A percentile compares a stretch with the other conserved stretches of the same genome.
These are phyloP conservation scores for Sphaerulina musiva DNA, from an alignment of 2,329 filamentous ascomycete genomes.

Conservation along the genomic window DNA sequence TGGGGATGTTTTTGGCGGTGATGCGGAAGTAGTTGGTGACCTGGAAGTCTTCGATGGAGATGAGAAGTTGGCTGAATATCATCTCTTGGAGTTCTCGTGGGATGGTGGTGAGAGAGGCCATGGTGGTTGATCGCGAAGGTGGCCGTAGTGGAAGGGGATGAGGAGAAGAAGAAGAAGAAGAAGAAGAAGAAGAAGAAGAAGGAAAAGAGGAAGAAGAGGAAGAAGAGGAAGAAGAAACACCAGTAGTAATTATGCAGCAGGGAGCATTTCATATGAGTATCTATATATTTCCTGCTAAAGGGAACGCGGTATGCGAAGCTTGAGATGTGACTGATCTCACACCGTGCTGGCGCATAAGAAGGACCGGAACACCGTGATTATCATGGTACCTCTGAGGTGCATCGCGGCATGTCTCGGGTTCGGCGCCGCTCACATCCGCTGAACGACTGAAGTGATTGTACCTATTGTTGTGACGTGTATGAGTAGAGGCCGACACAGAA, in stretches of 20 bases:
- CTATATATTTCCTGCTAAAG: background rate
- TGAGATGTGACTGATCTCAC: background rate
- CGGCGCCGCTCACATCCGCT: background rate
- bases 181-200: background rate
- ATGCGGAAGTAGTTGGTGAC: background rate
- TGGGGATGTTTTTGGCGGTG: background rate
- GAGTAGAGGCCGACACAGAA: too few relatives aligned
- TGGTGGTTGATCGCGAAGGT: background rate
- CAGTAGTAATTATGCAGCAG: background rate
- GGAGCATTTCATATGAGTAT: background rate
- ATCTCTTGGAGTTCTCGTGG: conserved; percentile 10
- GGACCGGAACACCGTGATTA: background rate
- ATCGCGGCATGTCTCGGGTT: background rate
- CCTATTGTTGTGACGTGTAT: too few relatives aligned
- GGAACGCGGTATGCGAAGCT: background rate
- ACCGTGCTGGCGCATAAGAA: background rate
- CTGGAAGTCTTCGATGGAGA: background rate
- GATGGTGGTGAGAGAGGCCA: conserved; percentile 7
- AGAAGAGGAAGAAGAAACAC: background rate
- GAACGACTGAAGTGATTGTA: background rate
- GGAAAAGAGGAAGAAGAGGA: background rate
- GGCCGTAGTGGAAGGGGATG: too few relatives aligned
- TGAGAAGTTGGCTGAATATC: conserved; percentile 9
- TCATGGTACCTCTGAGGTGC: conserved; percentile 5
- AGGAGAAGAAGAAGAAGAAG: background rate